Evolutionary conservation across 805 yeast genomes (phyloP).

Genomic region (Pichia cabralensis): DNA sequence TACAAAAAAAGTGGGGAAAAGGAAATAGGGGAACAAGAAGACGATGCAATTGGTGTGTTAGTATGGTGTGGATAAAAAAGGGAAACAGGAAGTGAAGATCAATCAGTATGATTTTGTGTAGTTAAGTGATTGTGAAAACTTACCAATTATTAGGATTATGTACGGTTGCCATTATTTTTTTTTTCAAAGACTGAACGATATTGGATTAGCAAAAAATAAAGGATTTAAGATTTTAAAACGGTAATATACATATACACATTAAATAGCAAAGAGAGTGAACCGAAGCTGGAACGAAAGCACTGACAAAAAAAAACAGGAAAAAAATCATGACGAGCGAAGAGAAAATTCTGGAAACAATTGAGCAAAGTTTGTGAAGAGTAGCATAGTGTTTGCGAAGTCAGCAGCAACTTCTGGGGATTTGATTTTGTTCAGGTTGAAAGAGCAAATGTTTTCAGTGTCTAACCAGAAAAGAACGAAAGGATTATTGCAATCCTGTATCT

Average conservation of each 20-base stretch:
- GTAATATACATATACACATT: too few species aligned
- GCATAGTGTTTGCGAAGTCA: conserved; percentile 9
- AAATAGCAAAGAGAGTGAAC: too few species aligned
- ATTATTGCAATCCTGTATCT: conserved; percentile 8
- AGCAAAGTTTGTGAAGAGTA: conserved; percentile 7
- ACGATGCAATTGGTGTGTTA: neutral
- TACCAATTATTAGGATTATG: conserved; percentile 91
- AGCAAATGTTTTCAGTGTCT: conserved; percentile 11
- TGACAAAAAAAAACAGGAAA: too few species aligned
- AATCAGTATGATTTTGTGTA: neutral
- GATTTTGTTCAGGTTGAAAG: conserved; percentile 8
- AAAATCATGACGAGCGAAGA: too few species aligned
- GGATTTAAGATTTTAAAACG: too few species aligned
- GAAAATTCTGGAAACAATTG: neutral
- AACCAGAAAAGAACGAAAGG: conserved; percentile 13
- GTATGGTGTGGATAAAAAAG: neutral
- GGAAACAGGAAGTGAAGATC: neutral
- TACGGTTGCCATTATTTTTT: conserved; percentile 55
- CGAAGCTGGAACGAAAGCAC: too few species aligned
- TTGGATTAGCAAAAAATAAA: too few species aligned
- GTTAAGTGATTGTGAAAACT: too few species aligned
- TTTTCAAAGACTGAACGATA: neutral
- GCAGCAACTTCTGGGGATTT: neutral
- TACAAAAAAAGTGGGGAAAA: neutral
- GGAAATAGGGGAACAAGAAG: neutral